Base-by-base conservation (phyloP, 768 basidiomycete species). In the Sporobolomyces phaffii region DNA sequence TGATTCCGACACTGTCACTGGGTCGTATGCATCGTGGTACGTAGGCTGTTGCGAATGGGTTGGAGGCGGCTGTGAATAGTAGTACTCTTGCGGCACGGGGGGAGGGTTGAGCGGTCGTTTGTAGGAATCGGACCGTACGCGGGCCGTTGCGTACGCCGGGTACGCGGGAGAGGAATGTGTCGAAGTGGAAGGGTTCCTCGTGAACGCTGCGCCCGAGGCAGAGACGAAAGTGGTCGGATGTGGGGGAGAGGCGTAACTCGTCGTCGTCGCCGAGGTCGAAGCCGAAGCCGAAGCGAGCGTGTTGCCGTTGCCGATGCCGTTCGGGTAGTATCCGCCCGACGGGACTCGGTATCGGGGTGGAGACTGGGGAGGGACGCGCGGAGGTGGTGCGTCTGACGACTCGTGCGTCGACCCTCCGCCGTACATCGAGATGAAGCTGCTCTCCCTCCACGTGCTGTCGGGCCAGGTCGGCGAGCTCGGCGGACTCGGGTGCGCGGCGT, bases 381-480 rank as follows among this genome's bases (percentile, higher is more conserved):
- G 38, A n/a, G n/a, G n/a, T n/a, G n/a, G n/a, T n/a, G n/a, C n/a
- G n/a, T n/a, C n/a, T n/a, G n/a, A n/a, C n/a, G n/a, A n/a, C n/a
- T n/a, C n/a, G n/a, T n/a, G n/a, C n/a, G n/a, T 31, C 24, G n/a
- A 20, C n/a, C 22, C 26, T 18, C n/a, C 54, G 24, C 54, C 52
- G 45, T 64, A 64, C 62, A 64, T 58, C 48, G 60, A 62, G 26
- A 67, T 67, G 41, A 62, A 31, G 18, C 40, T 54, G 48, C 60
- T 41, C 44, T 47, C 59, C 24, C 49, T 48, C 64, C 33, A 28
- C 13, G 18, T 31, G 34, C 45, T 24, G 34, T 36, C 52, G 15
- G 20, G 20, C 22, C 17, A 18, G 15, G 13, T 4, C n/a, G 20
- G 44, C 44, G 44, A n/a, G n/a, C n/a, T n/a, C n/a, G n/a, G 40